Evolutionary conservation across 768 basidiomycete genomes (phyloP), one percentile per base, ranked within the genome.

Genomic region (Lactarius hatsudake): DNA sequence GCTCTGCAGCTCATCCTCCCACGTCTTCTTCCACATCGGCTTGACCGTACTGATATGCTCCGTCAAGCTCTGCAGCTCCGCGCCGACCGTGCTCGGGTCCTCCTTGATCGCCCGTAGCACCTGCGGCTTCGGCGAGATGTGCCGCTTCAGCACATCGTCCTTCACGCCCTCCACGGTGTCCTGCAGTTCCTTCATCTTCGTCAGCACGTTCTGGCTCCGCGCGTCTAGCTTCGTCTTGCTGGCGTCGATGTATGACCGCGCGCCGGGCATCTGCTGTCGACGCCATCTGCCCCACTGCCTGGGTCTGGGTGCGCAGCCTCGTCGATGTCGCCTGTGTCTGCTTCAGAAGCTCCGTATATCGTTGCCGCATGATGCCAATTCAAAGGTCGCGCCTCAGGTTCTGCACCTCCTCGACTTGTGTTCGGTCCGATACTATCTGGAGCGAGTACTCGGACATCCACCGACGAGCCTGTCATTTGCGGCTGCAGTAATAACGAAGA

Each of bases 21-120:
- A 99, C 23, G 95, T 98, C 83, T 96, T 94, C 82, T 96, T 93
- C 96, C 96, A 99, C 85, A 93, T 93, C 54, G 96, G 94, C 73
- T 91, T 94, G 73, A 95, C 85, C 13, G 92, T 90, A 71, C 88
- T 85, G 71, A 98, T 91, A 76, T 96, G 93, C 71, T 89, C 87
- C 73, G 86, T 86, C 65, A 98, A 79, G 72, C 86, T 88, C 68
- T 87, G 83, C 54, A 98, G 82, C 78, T 95, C 90, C 12, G 78
- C 76, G 20, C 86, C 82, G 32, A 89, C 84, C 26, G 83, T 77
- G 34, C 83, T 81, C 64, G 97, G 83, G 71, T 94, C 90, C 69
- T 85, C 86, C 74, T 86, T 84, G 75, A 96, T 85, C 43, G 79
- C 79, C 74, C 86, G 87, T 78, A 96, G 81, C 59, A 90, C 78